These are phyloP conservation scores for Dendryphion nanum DNA, from an alignment of 2,329 filamentous ascomycete species.

Conservation along the genomic window DNA sequence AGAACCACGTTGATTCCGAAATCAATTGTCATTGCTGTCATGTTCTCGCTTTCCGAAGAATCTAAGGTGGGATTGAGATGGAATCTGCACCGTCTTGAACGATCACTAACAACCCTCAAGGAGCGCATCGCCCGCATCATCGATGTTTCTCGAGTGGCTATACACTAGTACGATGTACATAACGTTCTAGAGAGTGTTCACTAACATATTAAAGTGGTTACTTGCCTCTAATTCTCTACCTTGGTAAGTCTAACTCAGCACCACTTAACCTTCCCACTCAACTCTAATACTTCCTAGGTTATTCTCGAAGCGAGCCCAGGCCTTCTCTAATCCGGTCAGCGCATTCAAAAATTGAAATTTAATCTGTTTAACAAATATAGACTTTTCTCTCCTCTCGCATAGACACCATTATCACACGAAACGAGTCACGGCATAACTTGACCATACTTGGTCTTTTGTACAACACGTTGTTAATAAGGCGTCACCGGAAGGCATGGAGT, in stretches of 20 bases:
- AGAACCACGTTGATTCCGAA: conserved; percentile 2
- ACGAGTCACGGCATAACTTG: too few relatives aligned
- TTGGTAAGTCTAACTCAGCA: conserved; percentile 60
- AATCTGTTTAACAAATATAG: conserved; percentile 22
- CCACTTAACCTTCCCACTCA: background rate
- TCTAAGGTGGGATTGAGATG: conserved; percentile 68
- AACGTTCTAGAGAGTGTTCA: background rate
- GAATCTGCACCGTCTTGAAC: background rate
- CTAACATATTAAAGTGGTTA: conserved; percentile 69
- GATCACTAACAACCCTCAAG: conserved; percentile 47
- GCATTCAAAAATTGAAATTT: background rate
- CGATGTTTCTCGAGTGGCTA: conserved; percentile 86
- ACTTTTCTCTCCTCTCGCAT: conserved; percentile 41
- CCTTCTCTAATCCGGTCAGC: conserved; percentile 71
- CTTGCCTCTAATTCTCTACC: conserved; percentile 92
- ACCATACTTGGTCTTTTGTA: too few relatives aligned
- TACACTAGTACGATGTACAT: conserved; percentile 78
- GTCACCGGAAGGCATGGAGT: too few relatives aligned
- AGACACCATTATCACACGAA: too few relatives aligned
- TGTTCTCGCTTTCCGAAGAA: conserved; percentile 80
- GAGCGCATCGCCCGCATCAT: conserved; percentile 98
- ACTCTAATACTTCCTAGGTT: conserved; percentile 60
- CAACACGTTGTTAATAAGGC: too few relatives aligned
- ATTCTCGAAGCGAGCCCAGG: conserved; percentile 89
- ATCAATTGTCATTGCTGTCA: conserved; percentile 41